phyloP scores from a whole-genome alignment of 257 asterid species.

The Solanum chilense region DNA sequence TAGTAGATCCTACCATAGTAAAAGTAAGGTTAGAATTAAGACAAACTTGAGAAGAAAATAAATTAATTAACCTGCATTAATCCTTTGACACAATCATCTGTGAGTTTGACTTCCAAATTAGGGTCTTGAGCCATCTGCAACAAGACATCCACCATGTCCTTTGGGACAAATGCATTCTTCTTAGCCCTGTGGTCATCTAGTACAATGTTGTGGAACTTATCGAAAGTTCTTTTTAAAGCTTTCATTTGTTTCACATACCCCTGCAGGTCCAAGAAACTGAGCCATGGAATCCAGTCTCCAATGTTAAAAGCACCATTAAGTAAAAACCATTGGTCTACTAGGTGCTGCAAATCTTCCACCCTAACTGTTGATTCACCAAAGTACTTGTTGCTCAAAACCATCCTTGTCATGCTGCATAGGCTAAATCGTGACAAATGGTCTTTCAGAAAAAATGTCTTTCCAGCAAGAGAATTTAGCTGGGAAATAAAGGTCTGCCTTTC shows the following conservation, averaged over 20 bases:
- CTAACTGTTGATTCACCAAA: neutral
- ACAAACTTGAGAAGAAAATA: no score
- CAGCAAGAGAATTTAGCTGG: neutral
- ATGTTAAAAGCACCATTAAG: slow-evolving; percentile 14
- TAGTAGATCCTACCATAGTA: slow-evolving; percentile 1
- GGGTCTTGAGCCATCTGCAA: slow-evolving; percentile 20
- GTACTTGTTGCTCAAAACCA: slow-evolving; percentile 13
- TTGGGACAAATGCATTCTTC: neutral
- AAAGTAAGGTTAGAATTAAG: neutral
- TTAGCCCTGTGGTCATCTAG: slow-evolving; percentile 25
- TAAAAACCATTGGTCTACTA: slow-evolving; percentile 20
- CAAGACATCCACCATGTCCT: slow-evolving; percentile 14
- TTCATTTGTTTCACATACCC: slow-evolving; percentile 31
- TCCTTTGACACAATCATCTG: slow-evolving; percentile 23
- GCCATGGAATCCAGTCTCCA: slow-evolving; percentile 52
- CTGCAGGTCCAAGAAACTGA: slow-evolving; percentile 28
- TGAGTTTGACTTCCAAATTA: slow-evolving; percentile 21
- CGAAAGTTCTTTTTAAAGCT: slow-evolving; percentile 2
- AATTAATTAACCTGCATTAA: neutral
- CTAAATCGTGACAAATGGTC: neutral
- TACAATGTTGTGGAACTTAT: slow-evolving; percentile 15
- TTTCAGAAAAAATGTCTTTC: slow-evolving; percentile 17
- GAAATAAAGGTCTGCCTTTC: slow-evolving; percentile 12
- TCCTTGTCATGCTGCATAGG: slow-evolving; percentile 12
- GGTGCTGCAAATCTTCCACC: slow-evolving; percentile 4